Percentiles rank a stretch among this genome's conserved stretches.
Evolutionary conservation across 1,284 basidiomycete genomes (phyloP).

Genomic region (Calocybe gambosa): DNA sequence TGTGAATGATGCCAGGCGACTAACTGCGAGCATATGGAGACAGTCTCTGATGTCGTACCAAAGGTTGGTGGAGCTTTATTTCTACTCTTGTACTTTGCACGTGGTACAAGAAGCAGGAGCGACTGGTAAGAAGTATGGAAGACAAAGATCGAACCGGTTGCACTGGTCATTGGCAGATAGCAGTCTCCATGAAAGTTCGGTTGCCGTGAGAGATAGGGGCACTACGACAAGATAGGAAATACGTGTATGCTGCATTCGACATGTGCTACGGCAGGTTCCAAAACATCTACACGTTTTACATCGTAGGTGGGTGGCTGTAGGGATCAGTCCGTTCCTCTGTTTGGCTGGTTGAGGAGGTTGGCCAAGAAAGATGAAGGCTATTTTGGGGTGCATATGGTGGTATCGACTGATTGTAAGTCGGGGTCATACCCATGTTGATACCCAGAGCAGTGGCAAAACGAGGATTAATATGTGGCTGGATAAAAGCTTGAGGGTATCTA

Average conservation of each 20-base stretch:
- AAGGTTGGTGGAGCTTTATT: not conserved
- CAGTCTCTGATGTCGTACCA: not conserved
- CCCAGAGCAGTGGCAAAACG: conserved; percentile 59
- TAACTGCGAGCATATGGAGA: not conserved
- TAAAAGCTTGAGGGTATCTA: conserved; percentile 34
- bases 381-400: conserved; percentile 11
- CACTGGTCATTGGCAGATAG: not conserved
- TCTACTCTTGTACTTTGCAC: not conserved
- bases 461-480: conserved; percentile 81
- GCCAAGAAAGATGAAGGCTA: not conserved
- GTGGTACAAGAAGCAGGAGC: not conserved
- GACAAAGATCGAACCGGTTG: too few species aligned
- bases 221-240: not conserved
- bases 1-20: not conserved
- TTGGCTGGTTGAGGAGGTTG: conserved; percentile 9
- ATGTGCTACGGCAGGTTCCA: not conserved
- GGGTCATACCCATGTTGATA: conserved; percentile 26
- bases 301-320: not conserved
- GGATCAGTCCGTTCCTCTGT: conserved; percentile 11
- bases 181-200: not conserved
- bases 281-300: not conserved
- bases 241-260: not conserved
- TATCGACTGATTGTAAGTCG: conserved; percentile 6
- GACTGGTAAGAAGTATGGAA: too few species aligned
- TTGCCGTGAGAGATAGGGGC: not conserved